Evolutionary conservation across 129 eudicot genomes (phyloP).

Genomic region (Mikania micrantha): DNA sequence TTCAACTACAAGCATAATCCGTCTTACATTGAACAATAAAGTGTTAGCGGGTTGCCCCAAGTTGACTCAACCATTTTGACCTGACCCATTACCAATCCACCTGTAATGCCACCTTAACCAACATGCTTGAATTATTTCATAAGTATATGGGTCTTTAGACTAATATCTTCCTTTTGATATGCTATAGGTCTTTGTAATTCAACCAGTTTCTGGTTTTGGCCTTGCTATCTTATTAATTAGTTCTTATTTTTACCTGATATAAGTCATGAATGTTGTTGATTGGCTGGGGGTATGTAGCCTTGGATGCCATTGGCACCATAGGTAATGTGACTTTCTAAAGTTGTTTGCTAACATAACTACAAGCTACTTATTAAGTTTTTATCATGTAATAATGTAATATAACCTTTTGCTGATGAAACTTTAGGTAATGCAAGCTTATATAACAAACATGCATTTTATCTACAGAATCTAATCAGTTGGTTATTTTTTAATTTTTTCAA

Average conservation of each 20-base stretch:
- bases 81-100: background rate
- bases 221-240: conserved; percentile 89
- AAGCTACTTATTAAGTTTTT: background rate
- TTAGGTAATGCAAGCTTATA: background rate
- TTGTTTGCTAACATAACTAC: conserved; percentile 3
- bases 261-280: too few species aligned
- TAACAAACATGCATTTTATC: background rate
- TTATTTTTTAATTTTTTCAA: background rate
- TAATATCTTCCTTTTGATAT: background rate
- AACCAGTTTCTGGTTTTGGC: conserved; percentile 98
- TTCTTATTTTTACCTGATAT: conserved; percentile 91
- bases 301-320: conserved; percentile 98
- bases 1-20: too few species aligned
- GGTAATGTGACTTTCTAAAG: conserved; percentile 60
- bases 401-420: conserved; percentile 8
- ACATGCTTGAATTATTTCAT: background rate
- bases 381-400: conserved; percentile 6
- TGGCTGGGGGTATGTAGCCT: conserved; percentile 81
- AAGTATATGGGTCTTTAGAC: background rate
- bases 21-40: too few species aligned
- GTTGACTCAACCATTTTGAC: background rate
- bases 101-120: background rate
- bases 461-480: background rate
- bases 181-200: conserved; percentile 82
- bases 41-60: background rate